Base-by-base conservation (phyloP, 1,284 basidiomycete genomes). In the Phaffia rhodozyma region DNA sequence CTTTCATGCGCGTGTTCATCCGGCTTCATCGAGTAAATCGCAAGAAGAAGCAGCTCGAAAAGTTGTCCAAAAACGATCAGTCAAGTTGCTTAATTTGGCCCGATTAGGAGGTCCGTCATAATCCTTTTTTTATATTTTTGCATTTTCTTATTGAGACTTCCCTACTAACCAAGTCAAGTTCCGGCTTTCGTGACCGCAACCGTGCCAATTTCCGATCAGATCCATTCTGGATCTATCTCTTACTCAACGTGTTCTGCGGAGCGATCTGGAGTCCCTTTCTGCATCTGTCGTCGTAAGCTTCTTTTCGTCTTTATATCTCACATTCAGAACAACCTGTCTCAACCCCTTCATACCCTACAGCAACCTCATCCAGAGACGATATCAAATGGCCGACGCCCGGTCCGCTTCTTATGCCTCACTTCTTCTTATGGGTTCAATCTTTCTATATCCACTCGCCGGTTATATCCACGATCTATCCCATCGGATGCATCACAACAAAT, bases 221-320 rank as follows among this genome's bases (percentile, higher is more conserved):
- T 70, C 79, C 86, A 13, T 89, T 89, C 70, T 89, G 86, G 86
- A 81, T 84, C 79, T 87, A 74, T 76, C 84, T 73, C 50, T 32
- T 70, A 2, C 56, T 72, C 23, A 89, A 89, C 68, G 73, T 89
- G 7, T 75, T 88, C 21, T 88, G 84, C 65, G 87, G 87, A n/a
- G 78, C 81, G 66, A 83, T 87, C 49, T 89, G 87, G 87, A 78
- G 81, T 20, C 87, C 87, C 0, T 89, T 88, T 71, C 82, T 82
- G 18, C 86, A 89, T 70, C 82, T 89, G 54, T 82, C 84, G 21
- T 79, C 87, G 85, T 86, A 70, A 71, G 83, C 74, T 60, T n/a
- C 7, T 32, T 60, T 54, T 30, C 38, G 6, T 34, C 30, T n/a
- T n/a, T 29, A 53, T 25, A 51, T 43, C 11, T 27, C 25, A 23